Conservation (phyloP, 2,329 filamentous ascomycete genomes). For the Colletotrichum sp. region DNA sequence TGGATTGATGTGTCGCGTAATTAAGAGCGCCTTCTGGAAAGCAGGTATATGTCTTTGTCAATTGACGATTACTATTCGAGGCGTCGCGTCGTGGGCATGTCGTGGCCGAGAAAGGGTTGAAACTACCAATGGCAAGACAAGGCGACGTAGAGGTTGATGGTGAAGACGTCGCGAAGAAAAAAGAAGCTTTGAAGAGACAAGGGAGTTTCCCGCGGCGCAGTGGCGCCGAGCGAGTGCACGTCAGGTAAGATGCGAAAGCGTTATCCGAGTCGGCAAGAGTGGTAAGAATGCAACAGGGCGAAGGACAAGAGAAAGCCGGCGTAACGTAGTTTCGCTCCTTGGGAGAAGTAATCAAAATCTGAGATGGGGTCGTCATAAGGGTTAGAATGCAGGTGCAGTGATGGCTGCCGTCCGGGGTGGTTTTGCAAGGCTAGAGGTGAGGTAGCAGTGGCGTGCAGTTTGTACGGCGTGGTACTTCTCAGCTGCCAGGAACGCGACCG, state of each 20-base stretch:
- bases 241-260: not conserved
- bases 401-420: not conserved
- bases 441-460: not conserved
- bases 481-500: not conserved
- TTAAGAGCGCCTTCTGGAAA: not conserved
- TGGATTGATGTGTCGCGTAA: not conserved
- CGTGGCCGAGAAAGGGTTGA: not conserved
- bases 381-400: not conserved
- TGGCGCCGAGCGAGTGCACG: not conserved
- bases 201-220: not conserved
- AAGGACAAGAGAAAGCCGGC: not conserved
- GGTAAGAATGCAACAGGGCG: not conserved
- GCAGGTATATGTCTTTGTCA: not conserved
- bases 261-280: not conserved
- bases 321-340: not conserved
- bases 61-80: not conserved
- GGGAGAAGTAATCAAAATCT: not conserved
- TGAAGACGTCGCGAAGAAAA: not conserved
- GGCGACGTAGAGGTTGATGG: not conserved
- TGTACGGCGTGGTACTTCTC: not conserved
- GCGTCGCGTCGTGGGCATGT: constrained; percentile 2
- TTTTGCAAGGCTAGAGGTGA: not conserved
- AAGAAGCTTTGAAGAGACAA: not conserved
- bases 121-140: not conserved
- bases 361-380: not conserved